Evolutionary conservation across 139 green algal genomes (phyloP).

Genomic region (Chlorella sorokiniana): DNA sequence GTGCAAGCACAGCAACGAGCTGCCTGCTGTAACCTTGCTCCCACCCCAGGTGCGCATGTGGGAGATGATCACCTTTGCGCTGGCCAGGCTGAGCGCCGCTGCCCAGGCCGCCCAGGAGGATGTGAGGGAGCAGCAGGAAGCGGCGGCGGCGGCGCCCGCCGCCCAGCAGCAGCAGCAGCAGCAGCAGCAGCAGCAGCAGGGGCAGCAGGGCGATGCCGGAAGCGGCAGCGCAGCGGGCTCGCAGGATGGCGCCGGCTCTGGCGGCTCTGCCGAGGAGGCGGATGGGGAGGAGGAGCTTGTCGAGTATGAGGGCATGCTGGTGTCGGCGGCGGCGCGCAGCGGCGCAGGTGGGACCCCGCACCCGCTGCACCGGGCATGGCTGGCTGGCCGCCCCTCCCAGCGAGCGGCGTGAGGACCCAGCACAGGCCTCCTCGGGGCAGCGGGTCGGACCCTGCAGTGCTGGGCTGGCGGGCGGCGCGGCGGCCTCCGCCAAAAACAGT

Average conservation of each 20-base stretch:
- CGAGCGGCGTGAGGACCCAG: too few species aligned
- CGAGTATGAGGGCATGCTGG: constrained; percentile 86
- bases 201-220: background rate
- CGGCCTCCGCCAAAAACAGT: background rate
- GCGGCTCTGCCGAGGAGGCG: background rate
- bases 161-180: background rate
- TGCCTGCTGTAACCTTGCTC: background rate
- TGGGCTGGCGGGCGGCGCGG: too few species aligned
- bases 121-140: background rate
- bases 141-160: background rate
- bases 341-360: constrained; percentile 38
- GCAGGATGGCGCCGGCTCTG: background rate
- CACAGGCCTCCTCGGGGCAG: too few species aligned
- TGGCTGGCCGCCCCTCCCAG: background rate
- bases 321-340: constrained; percentile 70
- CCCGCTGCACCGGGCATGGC: background rate
- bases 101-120: constrained; percentile 28
- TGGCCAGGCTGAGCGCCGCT: constrained; percentile 48
- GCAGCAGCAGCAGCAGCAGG: background rate
- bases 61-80: constrained; percentile 53
- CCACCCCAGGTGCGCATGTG: constrained; percentile 50
- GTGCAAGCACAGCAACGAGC: too few species aligned
- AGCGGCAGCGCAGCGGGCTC: background rate
- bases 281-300: constrained; percentile 63
- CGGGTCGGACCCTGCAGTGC: too few species aligned